A percentile compares a stretch with the other conserved stretches of the same genome.
Conservation (phyloP, 2,329 filamentous ascomycete genomes). For the Orbilia oligospora region DNA sequence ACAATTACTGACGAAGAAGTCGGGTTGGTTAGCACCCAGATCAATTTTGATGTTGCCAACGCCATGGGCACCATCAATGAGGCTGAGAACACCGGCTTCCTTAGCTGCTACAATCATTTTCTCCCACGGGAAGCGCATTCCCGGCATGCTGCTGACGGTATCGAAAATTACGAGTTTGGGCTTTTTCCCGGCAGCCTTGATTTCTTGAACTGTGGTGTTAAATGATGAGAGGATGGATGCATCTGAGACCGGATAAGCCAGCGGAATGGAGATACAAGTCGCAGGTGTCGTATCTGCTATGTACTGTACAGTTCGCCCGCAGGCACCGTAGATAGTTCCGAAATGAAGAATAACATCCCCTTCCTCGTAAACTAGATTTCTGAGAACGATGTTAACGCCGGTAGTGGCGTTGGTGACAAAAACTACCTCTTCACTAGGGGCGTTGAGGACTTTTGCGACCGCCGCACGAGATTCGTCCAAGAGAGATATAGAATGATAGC, state of each 20-base stretch:
- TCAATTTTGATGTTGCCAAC: conserved; percentile 83
- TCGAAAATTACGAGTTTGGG: conserved; percentile 83
- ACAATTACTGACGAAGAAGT: conserved; percentile 89
- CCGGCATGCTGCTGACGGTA: conserved; percentile 82
- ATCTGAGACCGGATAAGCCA: conserved; percentile 80
- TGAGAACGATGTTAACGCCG: conserved; percentile 83
- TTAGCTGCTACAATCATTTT: conserved; percentile 76
- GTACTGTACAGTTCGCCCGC: conserved; percentile 80
- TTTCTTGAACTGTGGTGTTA: conserved; percentile 71
- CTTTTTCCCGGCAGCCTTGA: conserved; percentile 73
- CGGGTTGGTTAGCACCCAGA: conserved; percentile 77
- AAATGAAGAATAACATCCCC: conserved; percentile 87
- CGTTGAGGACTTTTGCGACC: conserved; percentile 77
- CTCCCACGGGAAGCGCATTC: conserved; percentile 84
- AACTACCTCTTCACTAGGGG: conserved; percentile 77
- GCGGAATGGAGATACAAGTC: conserved; percentile 71
- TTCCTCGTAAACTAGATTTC: conserved; percentile 77
- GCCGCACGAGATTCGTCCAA: conserved; percentile 77
- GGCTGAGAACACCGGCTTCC: conserved; percentile 77
- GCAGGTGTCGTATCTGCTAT: conserved; percentile 77
- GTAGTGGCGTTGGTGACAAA: conserved; percentile 86
- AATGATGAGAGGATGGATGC: conserved; percentile 76
- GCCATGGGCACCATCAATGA: conserved; percentile 88
- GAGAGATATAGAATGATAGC: conserved; percentile 75
- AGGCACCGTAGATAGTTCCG: conserved; percentile 82